phyloP scores from a whole-genome alignment of 2,329 filamentous ascomycete species.

The Albifimbria verrucaria region DNA sequence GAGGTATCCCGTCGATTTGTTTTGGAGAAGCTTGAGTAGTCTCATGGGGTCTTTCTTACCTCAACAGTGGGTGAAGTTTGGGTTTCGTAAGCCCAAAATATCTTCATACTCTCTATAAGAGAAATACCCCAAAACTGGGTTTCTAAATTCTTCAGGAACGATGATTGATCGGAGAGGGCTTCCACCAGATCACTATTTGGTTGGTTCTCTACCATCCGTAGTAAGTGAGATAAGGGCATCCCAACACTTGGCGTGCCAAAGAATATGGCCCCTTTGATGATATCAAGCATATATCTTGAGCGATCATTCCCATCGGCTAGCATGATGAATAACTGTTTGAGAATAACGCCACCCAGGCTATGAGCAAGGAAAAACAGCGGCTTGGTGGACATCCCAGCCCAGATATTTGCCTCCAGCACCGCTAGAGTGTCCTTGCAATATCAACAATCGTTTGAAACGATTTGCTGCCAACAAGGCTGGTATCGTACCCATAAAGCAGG shows the following conservation, averaged over 20 bases:
- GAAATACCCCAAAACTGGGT: neutral
- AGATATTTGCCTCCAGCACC: neutral
- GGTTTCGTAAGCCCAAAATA: neutral
- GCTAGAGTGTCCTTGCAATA: neutral
- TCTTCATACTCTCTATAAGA: neutral
- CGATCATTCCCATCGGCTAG: neutral
- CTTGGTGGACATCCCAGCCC: neutral
- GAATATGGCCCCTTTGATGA: neutral
- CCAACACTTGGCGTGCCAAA: neutral
- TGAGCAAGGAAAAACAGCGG: neutral
- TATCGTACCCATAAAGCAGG: constrained; percentile 9
- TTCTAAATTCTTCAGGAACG: neutral
- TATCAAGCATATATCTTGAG: neutral
- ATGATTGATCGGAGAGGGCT: neutral
- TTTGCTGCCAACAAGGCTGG: neutral
- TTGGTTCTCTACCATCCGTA: neutral
- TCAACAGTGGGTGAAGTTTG: neutral
- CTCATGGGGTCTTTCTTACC: neutral
- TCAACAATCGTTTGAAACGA: neutral
- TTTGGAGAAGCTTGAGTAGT: too few species aligned
- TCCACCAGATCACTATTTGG: neutral
- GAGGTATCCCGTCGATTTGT: neutral
- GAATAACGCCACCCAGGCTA: neutral
- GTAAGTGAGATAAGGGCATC: neutral
- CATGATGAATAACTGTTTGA: neutral